These are phyloP conservation scores for Mortierella sp. DNA, from an alignment of 371 early-diverging fungal species.

Conservation along the genomic window DNA sequence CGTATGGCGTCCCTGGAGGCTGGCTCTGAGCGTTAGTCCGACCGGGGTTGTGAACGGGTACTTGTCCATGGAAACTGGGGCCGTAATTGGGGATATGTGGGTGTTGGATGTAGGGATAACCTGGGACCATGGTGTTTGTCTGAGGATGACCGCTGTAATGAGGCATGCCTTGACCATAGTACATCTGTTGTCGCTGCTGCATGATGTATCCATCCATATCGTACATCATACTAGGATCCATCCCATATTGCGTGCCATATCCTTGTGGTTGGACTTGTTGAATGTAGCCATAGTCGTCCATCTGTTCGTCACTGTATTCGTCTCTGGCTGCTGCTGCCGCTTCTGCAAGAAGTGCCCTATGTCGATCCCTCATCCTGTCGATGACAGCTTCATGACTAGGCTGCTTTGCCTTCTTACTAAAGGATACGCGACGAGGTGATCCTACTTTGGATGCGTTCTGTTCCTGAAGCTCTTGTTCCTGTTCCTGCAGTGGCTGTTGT, in stretches of 20 bases:
- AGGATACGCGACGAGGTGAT: no score
- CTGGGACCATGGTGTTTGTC: neutral
- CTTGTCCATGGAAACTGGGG: constrained; percentile 1
- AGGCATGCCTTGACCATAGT: constrained; percentile 15
- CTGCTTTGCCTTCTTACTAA: neutral
- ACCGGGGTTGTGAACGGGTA: no score
- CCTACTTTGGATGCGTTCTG: no score
- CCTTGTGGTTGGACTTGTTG: constrained; percentile 13
- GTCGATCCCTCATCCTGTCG: constrained; percentile 41
- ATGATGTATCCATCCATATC: constrained; percentile 23
- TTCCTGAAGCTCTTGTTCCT: constrained; percentile 11
- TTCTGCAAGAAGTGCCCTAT: constrained; percentile 30
- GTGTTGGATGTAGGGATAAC: constrained; percentile 4
- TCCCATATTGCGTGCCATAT: constrained; percentile 17
- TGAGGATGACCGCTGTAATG: constrained; percentile 10
- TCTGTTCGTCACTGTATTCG: constrained; percentile 30
- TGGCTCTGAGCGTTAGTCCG: no score
- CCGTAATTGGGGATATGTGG: neutral
- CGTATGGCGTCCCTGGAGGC: no score
- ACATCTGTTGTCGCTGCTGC: constrained; percentile 30
- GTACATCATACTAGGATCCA: constrained; percentile 26
- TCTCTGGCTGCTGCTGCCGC: constrained; percentile 32
- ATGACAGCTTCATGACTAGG: constrained; percentile 25
- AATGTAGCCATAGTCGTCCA: constrained; percentile 18
- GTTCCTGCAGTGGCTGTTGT: constrained; percentile 7